These are phyloP conservation scores for Penicilliopsis zonata DNA, from an alignment of 495 filamentous ascomycete genomes.

Conservation along the genomic window DNA sequence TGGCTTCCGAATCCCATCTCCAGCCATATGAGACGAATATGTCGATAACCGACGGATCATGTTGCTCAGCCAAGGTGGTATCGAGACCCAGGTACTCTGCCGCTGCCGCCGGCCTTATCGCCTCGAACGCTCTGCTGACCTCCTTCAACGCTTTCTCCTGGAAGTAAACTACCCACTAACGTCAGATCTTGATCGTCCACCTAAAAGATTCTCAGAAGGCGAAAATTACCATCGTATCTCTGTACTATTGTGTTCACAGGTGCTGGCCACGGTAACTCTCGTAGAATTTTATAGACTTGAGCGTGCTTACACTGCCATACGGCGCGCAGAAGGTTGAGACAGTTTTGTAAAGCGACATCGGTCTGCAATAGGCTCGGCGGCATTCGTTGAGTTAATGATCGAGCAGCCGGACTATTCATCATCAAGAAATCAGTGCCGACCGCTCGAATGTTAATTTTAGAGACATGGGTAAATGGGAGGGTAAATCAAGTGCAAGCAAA, in stretches of 20 bases:
- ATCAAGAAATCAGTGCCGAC: too few species aligned
- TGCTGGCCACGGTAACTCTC: slow-evolving; percentile 31
- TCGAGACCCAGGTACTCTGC: slow-evolving; percentile 37
- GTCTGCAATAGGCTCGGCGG: slow-evolving; percentile 22
- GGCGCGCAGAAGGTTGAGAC: slow-evolving; percentile 32
- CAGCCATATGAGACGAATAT: slow-evolving; percentile 33
- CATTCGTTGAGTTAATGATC: slow-evolving; percentile 37
- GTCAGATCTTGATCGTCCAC: not conserved
- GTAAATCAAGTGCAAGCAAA: not conserved
- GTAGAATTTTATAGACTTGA: slow-evolving; percentile 28
- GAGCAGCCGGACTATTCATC: slow-evolving; percentile 44
- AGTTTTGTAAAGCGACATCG: slow-evolving; percentile 32
- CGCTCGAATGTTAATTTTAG: slow-evolving; percentile 3
- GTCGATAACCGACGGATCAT: slow-evolving; percentile 19
- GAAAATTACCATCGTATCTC: slow-evolving; percentile 30
- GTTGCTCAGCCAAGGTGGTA: slow-evolving; percentile 14
- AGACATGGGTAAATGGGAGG: not conserved
- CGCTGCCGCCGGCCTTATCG: slow-evolving; percentile 32
- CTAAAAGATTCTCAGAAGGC: not conserved
- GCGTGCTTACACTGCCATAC: slow-evolving; percentile 37
- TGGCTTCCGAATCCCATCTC: slow-evolving; percentile 28
- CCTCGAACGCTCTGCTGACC: slow-evolving; percentile 35
- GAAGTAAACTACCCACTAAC: slow-evolving; percentile 21
- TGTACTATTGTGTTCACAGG: slow-evolving; percentile 22
- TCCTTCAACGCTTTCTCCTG: slow-evolving; percentile 35